Base-by-base conservation (phyloP, 768 basidiomycete genomes). In the Boletus subparvulus region DNA sequence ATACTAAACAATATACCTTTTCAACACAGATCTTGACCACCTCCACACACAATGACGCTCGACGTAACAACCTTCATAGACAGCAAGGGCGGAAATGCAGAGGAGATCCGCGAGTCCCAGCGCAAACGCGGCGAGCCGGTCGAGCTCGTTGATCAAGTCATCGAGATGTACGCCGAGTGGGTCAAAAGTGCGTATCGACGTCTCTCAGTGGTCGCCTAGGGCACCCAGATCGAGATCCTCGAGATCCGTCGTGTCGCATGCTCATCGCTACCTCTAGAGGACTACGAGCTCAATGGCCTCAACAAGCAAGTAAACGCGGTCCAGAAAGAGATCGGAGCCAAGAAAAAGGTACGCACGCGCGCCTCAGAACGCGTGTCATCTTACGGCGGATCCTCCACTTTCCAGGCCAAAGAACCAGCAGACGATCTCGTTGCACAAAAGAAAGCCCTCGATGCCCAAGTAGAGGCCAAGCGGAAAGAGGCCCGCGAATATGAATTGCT, bases 131-230 rank as follows among this genome's bases (percentile, higher is more conserved):
- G 90, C 11, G 87, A 93, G 54, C 82, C 90, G 19, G 91, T 92
- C 50, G 95, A 94, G 72, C 72, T 97, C 62, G 95, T 98, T 16
- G 94, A 98, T 73, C 93, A 98, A 72, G 83, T 98, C 56, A 86
- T 98, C 56, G 83, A 84, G 67, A 86, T 95, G 85, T 97, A 98
- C 67, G 74, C 82, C 11, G 90, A 94, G 63, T 98, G 95, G 94
- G 92, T 93, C 50, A 91, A 93, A 74, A 86, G 97, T 97, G 70
- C 69, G 92, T 83, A 30, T 35, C 54, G 44, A 42, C 60, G 53
- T 45, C 26, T 28, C 40, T 43, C 40, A 36, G 9, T 12, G 30
- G 21, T 16, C 11, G 21, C 16, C 14, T n/a, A 10, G 6, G 28
- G 4, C 43, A 53, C 48, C 19, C 47, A 0, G 37, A 19, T 44